Percentiles rank a stretch among this genome's conserved stretches.
These are phyloP conservation scores for Paramecium biaurelia DNA, from an alignment of 73 alveolate species.

Conservation along the genomic window DNA sequence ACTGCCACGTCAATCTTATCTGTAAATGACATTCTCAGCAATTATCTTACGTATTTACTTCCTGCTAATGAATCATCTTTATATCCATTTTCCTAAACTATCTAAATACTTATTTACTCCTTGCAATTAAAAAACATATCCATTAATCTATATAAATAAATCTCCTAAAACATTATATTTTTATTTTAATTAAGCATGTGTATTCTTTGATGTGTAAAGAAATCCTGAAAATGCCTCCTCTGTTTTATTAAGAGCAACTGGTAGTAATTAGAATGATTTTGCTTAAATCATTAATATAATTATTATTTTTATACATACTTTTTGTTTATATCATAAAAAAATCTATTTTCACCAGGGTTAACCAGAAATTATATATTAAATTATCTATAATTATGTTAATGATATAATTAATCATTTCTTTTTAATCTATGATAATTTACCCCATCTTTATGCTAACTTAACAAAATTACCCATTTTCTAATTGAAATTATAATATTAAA, in stretches of 20 bases:
- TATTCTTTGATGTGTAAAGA: not conserved
- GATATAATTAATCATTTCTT: not conserved
- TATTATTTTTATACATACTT: not conserved
- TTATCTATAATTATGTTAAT: not conserved
- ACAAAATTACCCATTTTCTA: constrained; percentile 39
- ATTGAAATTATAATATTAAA: not conserved
- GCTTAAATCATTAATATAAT: not conserved
- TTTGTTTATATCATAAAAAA: not conserved
- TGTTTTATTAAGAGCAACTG: not conserved
- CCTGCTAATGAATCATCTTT: constrained; percentile 18
- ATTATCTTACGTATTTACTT: constrained; percentile 17
- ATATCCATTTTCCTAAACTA: not conserved
- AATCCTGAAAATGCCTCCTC: constrained; percentile 42
- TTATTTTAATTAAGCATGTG: not conserved
- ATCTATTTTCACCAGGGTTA: not conserved
- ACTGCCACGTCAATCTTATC: not conserved
- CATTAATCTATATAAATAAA: not conserved
- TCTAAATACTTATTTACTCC: not conserved
- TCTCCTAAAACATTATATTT: not conserved
- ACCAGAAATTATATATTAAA: not conserved
- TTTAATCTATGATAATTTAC: not conserved
- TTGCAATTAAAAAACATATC: not conserved
- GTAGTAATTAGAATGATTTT: not conserved
- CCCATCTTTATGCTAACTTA: constrained; percentile 30
- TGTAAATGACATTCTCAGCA: constrained; percentile 25